A percentile compares a stretch with the other conserved stretches of the same genome.
phyloP scores from a whole-genome alignment of 2,329 filamentous ascomycete species.

The Trichoderma sp. region DNA sequence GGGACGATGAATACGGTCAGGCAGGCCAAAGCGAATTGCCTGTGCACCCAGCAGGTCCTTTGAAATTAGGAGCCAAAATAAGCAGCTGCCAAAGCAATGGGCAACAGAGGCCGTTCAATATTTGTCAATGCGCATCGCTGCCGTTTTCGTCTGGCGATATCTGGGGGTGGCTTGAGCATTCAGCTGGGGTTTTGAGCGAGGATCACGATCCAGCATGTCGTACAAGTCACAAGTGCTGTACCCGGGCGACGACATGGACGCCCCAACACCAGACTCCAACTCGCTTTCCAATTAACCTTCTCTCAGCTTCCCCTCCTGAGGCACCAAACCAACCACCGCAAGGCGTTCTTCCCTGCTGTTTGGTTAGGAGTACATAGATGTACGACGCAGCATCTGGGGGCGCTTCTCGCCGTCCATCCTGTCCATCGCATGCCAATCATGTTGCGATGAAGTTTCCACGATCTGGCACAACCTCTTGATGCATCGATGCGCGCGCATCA shows the following conservation, averaged over 20 bases:
- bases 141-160: background rate
- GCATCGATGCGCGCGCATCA: conserved; percentile 14
- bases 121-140: conserved; percentile 1
- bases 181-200: conserved; percentile 7
- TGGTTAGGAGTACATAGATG: too few relatives aligned
- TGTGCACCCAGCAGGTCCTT: background rate
- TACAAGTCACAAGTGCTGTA: background rate
- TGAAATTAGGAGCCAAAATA: background rate
- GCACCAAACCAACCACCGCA: background rate
- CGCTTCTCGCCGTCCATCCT: background rate
- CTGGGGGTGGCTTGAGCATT: background rate
- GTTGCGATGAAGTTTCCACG: background rate
- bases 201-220: conserved; percentile 5
- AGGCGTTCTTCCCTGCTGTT: background rate
- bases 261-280: background rate
- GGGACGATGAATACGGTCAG: background rate
- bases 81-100: conserved; percentile 7
- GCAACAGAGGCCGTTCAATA: background rate
- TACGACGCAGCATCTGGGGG: background rate
- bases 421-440: conserved; percentile 2
- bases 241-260: background rate
- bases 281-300: conserved; percentile 14
- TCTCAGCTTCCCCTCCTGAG: background rate
- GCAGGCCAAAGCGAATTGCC: background rate
- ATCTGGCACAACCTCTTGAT: background rate